phyloP scores from a whole-genome alignment of 2,329 filamentous ascomycete species.

The Aspergillus terreus region DNA sequence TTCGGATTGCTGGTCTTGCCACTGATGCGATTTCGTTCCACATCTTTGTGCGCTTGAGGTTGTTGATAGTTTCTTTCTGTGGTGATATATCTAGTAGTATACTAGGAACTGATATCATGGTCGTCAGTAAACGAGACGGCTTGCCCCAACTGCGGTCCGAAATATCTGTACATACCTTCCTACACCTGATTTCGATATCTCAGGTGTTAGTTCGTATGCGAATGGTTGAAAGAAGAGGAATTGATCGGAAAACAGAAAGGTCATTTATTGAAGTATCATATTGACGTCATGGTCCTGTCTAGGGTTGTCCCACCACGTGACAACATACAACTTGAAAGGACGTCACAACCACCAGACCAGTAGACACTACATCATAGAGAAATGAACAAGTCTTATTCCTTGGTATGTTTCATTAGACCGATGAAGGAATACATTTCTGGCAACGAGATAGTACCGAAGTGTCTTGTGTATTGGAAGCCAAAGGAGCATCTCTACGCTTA shows the following conservation, averaged over 20 bases:
- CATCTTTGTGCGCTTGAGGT: constrained; percentile 3
- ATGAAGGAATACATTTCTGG: too few species aligned
- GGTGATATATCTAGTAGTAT: background rate
- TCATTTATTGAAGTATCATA: constrained; percentile 15
- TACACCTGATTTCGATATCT: too few species aligned
- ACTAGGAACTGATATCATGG: background rate
- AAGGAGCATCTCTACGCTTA: too few species aligned
- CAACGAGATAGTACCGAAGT: too few species aligned
- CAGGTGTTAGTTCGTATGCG: too few species aligned
- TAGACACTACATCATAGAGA: background rate
- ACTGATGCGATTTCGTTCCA: constrained; percentile 6
- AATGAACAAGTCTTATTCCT: too few species aligned
- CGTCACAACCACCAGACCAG: background rate
- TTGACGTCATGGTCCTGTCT: constrained; percentile 21
- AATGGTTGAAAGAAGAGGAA: background rate
- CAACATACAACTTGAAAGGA: background rate
- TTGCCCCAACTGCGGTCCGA: background rate
- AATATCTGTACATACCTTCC: background rate
- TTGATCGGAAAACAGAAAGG: background rate
- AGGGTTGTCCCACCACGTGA: constrained; percentile 4
- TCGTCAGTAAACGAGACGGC: background rate
- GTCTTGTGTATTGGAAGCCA: too few species aligned
- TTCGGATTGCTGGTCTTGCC: background rate
- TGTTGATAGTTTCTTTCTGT: background rate
- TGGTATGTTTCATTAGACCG: too few species aligned